Percentiles rank a stretch among this genome's conserved stretches.
phyloP scores from a whole-genome alignment of 2,329 filamentous ascomycete genomes.

The Lachnellula suecica region DNA sequence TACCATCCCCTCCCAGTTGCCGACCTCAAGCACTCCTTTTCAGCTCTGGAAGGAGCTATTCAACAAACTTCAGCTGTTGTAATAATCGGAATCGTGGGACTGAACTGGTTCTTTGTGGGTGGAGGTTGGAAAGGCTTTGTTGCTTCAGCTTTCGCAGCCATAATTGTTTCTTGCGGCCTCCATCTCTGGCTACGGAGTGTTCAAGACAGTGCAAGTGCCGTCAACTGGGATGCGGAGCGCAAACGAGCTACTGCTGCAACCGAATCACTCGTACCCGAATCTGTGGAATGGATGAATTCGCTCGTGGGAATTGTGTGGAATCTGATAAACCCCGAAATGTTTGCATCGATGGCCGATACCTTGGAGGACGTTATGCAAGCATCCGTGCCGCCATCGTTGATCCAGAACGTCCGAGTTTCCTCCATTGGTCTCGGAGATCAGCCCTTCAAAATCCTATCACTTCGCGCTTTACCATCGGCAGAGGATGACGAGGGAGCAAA shows the following conservation, averaged over 20 bases:
- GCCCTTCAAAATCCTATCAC: conserved; percentile 19
- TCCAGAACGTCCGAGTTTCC: conserved; percentile 19
- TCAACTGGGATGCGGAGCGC: conserved; percentile 22
- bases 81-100: conserved; percentile 10
- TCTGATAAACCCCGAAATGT: conserved; percentile 22
- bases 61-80: conserved; percentile 12
- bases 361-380: conserved; percentile 25
- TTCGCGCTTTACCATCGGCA: conserved; percentile 17
- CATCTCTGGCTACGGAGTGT: conserved; percentile 22
- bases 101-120: conserved; percentile 18
- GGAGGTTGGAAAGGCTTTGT: conserved; percentile 15
- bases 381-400: conserved; percentile 19
- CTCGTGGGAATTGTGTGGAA: conserved; percentile 19
- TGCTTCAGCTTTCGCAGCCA: conserved; percentile 13
- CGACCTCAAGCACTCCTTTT: conserved; percentile 17
- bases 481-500: conserved; percentile 15
- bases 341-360: conserved; percentile 21
- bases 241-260: conserved; percentile 17
- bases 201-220: conserved; percentile 19
- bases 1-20: conserved; percentile 22
- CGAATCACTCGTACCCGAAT: conserved; percentile 19
- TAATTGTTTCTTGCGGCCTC: conserved; percentile 19
- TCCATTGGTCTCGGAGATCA: conserved; percentile 21
- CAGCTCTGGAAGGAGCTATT: conserved; percentile 15
- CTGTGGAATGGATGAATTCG: conserved; percentile 23